These are phyloP conservation scores for Ganoderma lucidum DNA, from an alignment of 1,284 basidiomycete genomes.

Conservation along the genomic window DNA sequence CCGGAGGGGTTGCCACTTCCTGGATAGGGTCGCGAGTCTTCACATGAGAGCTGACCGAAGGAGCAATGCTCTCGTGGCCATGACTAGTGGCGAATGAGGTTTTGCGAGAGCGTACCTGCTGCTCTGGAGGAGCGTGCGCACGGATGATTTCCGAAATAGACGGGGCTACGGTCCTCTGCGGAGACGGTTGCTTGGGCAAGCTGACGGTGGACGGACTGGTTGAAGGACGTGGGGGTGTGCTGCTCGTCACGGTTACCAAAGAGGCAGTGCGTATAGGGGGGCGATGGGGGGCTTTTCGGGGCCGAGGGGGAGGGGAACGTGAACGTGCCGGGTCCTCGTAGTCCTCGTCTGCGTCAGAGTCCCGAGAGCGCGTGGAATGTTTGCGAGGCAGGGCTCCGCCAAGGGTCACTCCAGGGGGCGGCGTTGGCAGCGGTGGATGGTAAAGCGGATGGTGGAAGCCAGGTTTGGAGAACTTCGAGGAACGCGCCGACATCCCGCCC, in stretches of 20 bases:
- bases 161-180: conserved; percentile 57
- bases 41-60: conserved; percentile 21
- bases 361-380: conserved; percentile 46
- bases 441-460: conserved; percentile 68
- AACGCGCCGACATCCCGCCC: conserved; percentile 49
- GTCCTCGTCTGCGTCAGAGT: conserved; percentile 57
- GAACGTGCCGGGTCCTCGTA: conserved; percentile 31
- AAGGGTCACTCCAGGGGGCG: conserved; percentile 80
- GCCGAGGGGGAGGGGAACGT: conserved; percentile 26
- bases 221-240: conserved; percentile 18
- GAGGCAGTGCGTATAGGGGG: conserved; percentile 25
- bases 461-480: conserved; percentile 51
- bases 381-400: conserved; percentile 64
- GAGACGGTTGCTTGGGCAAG: conserved; percentile 1
- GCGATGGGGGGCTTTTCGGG: conserved; percentile 21
- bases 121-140: conserved; percentile 67
- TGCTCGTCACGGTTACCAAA: conserved; percentile 19
- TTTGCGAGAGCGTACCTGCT: conserved; percentile 53
- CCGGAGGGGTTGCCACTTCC: background rate
- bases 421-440: conserved; percentile 80
- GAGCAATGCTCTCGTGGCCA: conserved; percentile 50
- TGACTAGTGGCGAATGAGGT: conserved; percentile 58
- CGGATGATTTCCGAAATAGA: conserved; percentile 88
- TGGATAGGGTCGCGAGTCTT: conserved; percentile 23
- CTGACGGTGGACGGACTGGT: conserved; percentile 14